These are phyloP conservation scores for Coemansia sp. DNA, from an alignment of 192 early-diverging fungal species.

Conservation along the genomic window DNA sequence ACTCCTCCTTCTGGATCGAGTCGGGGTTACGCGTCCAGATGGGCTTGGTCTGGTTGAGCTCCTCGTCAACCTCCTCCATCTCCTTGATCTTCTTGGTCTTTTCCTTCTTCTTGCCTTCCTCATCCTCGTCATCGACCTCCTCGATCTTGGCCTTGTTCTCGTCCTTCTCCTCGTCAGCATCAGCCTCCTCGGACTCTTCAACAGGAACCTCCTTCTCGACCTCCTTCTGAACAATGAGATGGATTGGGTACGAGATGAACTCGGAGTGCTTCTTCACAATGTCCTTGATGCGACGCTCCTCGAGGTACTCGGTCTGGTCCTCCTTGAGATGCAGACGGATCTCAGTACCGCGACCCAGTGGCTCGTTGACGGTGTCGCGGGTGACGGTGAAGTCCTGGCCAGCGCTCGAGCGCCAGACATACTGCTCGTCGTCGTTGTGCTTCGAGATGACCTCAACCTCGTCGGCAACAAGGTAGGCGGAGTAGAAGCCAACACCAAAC, in stretches of 20 bases:
- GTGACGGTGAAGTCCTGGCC: constrained; percentile 91
- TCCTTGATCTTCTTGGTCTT: constrained; percentile 70
- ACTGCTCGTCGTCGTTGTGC: constrained; percentile 89
- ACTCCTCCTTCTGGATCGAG: constrained; percentile 94
- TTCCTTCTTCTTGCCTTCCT: constrained; percentile 68
- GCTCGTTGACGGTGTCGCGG: constrained; percentile 86
- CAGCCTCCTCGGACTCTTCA: constrained; percentile 73
- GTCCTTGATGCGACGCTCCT: constrained; percentile 99
- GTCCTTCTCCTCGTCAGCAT: constrained; percentile 67
- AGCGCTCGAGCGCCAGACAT: constrained; percentile 94
- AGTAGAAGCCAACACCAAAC: constrained; percentile 99
- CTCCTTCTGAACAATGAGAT: constrained; percentile 95
- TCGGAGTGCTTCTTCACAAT: constrained; percentile 99
- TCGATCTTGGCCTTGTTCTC: constrained; percentile 78
- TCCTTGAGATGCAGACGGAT: constrained; percentile 98
- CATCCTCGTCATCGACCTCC: constrained; percentile 69
- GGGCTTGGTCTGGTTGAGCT: constrained; percentile 99
- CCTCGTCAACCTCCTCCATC: constrained; percentile 67
- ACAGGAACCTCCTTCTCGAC: constrained; percentile 97
- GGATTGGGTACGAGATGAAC: constrained; percentile 98
- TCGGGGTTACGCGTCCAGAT: constrained; percentile 99
- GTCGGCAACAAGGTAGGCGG: constrained; percentile 98
- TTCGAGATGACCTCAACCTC: constrained; percentile 93
- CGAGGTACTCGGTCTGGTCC: constrained; percentile 96
- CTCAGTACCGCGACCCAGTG: constrained; percentile 93